phyloP scores from a whole-genome alignment of 2,329 filamentous ascomycete species.

The Lecanicillium sp. region DNA sequence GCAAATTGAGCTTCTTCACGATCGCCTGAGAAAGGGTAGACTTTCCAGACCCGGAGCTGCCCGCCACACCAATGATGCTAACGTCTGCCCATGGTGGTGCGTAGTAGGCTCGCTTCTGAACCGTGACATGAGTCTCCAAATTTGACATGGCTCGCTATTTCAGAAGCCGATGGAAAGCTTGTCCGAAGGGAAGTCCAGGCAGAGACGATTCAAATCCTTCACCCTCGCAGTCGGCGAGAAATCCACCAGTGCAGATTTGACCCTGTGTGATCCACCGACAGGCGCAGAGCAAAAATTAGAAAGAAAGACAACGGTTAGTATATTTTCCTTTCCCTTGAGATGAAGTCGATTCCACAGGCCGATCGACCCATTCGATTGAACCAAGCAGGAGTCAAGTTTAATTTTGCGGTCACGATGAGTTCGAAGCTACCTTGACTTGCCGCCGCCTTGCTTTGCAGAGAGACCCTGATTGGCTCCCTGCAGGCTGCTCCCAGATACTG shows the following conservation, averaged over 20 bases:
- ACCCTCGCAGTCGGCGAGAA: not conserved
- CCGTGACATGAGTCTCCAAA: slow-evolving; percentile 39
- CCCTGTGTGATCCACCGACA: slow-evolving; percentile 11
- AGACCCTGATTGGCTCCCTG: slow-evolving; percentile 7
- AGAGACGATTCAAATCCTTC: not conserved
- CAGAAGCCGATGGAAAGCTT: not conserved
- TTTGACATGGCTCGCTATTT: slow-evolving; percentile 21
- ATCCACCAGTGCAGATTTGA: not conserved
- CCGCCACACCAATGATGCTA: slow-evolving; percentile 93
- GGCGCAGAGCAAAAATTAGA: not conserved
- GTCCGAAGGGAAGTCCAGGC: not conserved
- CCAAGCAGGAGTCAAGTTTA: not conserved
- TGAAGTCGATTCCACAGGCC: not conserved
- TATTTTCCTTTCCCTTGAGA: no score
- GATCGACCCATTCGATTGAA: not conserved
- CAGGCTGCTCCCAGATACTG: not conserved
- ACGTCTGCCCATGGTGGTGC: slow-evolving; percentile 93
- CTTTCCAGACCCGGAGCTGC: slow-evolving; percentile 90
- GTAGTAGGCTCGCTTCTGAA: slow-evolving; percentile 65
- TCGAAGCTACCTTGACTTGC: not conserved
- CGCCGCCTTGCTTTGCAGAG: not conserved
- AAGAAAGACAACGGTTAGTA: not conserved
- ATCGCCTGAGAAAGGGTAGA: slow-evolving; percentile 91
- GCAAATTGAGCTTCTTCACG: slow-evolving; percentile 80
- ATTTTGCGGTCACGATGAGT: not conserved